phyloP scores from a whole-genome alignment of 306 rosid genomes.

The Citrullus mucosospermus region DNA sequence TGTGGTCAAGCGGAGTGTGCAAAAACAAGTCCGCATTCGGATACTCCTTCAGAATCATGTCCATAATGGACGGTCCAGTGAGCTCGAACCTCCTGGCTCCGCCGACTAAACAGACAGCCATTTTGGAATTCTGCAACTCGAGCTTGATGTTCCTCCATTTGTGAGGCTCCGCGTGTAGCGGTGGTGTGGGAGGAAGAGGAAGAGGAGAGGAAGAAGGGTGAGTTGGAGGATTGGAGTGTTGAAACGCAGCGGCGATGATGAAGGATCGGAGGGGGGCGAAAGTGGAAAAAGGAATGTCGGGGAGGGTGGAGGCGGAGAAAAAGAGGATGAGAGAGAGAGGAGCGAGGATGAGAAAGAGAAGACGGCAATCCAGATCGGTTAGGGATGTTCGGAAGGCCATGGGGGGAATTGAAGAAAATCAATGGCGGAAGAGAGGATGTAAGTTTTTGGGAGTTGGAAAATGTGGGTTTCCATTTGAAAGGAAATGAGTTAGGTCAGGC shows the following conservation, averaged over 20 bases:
- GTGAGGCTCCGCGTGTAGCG: not conserved
- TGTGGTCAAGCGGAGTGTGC: slow-evolving; percentile 44
- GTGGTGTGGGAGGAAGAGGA: too few relatives aligned
- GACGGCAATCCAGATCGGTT: slow-evolving; percentile 32
- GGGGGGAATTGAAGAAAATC: not conserved
- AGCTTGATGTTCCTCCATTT: slow-evolving; percentile 9
- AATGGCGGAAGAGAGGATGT: not conserved
- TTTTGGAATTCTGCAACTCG: slow-evolving; percentile 45
- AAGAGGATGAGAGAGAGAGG: slow-evolving; percentile 34
- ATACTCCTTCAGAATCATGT: slow-evolving; percentile 40
- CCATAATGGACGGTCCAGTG: slow-evolving; percentile 68
- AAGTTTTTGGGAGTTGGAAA: not conserved
- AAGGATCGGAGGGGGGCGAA: slow-evolving; percentile 26
- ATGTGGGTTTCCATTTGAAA: not conserved
- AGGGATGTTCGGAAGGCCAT: slow-evolving; percentile 10
- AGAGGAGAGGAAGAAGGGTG: too few relatives aligned
- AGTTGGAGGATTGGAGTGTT: not conserved
- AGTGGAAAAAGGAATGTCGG: slow-evolving; percentile 17
- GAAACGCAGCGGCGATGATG: slow-evolving; percentile 13
- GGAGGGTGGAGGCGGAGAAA: slow-evolving; percentile 21
- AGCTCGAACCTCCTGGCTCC: slow-evolving; percentile 94
- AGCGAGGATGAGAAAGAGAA: slow-evolving; percentile 29
- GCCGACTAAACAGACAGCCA: slow-evolving; percentile 87
- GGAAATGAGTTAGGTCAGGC: not conserved
- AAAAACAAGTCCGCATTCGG: slow-evolving; percentile 83